Evolutionary conservation across 306 rosid genomes (phyloP), one percentile per base, ranked within the genome.

Genomic region (Rosa lucieae): DNA sequence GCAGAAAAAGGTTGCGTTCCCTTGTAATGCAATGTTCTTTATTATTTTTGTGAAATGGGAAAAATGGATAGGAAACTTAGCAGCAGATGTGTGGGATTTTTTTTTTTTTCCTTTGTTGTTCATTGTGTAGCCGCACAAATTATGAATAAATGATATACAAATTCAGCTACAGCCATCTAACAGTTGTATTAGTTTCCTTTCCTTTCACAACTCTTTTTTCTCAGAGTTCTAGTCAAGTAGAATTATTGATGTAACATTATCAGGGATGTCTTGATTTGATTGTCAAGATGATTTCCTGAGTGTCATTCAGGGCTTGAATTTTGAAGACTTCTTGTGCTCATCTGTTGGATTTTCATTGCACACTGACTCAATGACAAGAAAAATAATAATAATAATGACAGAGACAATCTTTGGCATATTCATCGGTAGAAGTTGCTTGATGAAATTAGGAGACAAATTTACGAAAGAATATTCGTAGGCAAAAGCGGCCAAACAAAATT

Each of bases 91-190:
- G 10, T 11, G 40, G 9, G 61, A 47, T 3, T 61, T 17, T 43
- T 62, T 44, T 44, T 20, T 15, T 26, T 20, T 23, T 17, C 37
- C 48, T 3, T 17, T 67, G 71, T 46, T 61, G 35, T 48, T 62
- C 47, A 44, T 29, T 46, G 40, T 75, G 72, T 46, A 42, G 49
- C 37, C 47, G 6, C 48, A 32, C 47, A 47, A 76, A n/a, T 47
- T 10, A 63, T 9, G n/a, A 76, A 63, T 32, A 46, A 47, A 75
- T 47, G 35, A 47, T 76, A 75, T 11, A 62, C 39, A 63, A 18
- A 18, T 62, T 29, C 58, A 44, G 29, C 10, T 75, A 13, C 5
- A 17, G 32, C 46, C 48, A 3, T 39, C 6, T 39, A 39, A 13
- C 26, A 14, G 47, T 37, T 17, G 13, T 17, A 67, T 42, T 20